Conservation (phyloP, 2,329 filamentous ascomycete species). For the Davidsoniella virescens region DNA sequence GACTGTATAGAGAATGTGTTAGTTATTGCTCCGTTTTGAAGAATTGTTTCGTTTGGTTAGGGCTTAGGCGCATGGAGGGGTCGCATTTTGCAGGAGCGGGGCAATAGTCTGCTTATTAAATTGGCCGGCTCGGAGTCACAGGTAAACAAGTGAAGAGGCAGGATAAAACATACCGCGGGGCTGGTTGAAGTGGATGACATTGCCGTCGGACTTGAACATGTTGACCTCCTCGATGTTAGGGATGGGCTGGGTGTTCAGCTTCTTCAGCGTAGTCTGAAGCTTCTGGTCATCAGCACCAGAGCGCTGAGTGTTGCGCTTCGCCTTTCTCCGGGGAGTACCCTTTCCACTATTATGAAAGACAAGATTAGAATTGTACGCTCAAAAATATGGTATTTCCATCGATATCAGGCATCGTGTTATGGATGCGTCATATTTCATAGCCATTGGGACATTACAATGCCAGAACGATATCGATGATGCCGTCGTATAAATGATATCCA, state of each 20-base stretch:
- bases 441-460: conserved; percentile 5
- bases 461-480: neutral
- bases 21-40: neutral
- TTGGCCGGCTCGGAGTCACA: neutral
- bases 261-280: conserved; percentile 92
- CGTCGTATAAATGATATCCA: too few relatives aligned
- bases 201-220: conserved; percentile 99
- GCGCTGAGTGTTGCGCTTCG: conserved; percentile 92
- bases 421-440: conserved; percentile 1
- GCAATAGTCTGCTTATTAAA: neutral
- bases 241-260: conserved; percentile 99
- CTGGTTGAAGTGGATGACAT: conserved; percentile 97
- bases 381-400: conserved; percentile 8
- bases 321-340: conserved; percentile 92
- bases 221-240: conserved; percentile 99
- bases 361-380: conserved; percentile 9
- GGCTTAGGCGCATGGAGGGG: neutral
- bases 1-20: conserved; percentile 36
- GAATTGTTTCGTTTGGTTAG: neutral
- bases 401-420: neutral
- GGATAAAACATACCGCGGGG: conserved; percentile 63
- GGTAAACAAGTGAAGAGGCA: too few relatives aligned
- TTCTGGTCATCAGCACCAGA: conserved; percentile 98
- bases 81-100: conserved; percentile 2
- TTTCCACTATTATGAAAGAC: conserved; percentile 50